These are phyloP conservation scores for Pythium myriotylum DNA, from an alignment of 352 stramenopile species.

Conservation along the genomic window DNA sequence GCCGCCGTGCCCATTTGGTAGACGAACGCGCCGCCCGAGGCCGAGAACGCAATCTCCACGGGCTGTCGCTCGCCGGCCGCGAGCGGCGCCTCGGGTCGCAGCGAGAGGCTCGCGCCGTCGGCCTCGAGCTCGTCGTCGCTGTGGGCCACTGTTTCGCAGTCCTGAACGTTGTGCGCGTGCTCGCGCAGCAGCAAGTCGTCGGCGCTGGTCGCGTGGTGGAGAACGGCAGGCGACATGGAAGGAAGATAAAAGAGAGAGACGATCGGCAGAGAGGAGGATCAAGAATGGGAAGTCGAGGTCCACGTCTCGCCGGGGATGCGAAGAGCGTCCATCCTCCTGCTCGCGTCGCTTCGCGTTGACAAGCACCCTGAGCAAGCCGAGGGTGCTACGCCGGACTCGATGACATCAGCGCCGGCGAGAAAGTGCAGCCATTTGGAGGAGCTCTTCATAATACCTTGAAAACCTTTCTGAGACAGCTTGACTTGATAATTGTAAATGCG, in stretches of 20 bases:
- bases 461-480: not conserved
- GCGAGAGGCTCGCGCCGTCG: slow-evolving; percentile 15
- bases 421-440: not conserved
- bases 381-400: not conserved
- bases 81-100: slow-evolving; percentile 13
- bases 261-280: not conserved
- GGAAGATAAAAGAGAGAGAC: no score
- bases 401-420: not conserved
- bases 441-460: not conserved
- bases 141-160: slow-evolving; percentile 14
- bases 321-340: not conserved
- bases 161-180: slow-evolving; percentile 9
- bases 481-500: not conserved
- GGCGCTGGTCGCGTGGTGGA: slow-evolving; percentile 28
- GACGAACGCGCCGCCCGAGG: slow-evolving; percentile 66
- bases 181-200: slow-evolving; percentile 25
- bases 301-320: not conserved
- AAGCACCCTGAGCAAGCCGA: not conserved
- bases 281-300: not conserved
- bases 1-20: slow-evolving; percentile 77
- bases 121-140: slow-evolving; percentile 42
- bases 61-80: slow-evolving; percentile 10
- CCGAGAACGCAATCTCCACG: slow-evolving; percentile 70
- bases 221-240: not conserved
- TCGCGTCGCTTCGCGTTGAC: not conserved